phyloP scores from a whole-genome alignment of 495 filamentous ascomycete species.

The Bryoglossum gracile region DNA sequence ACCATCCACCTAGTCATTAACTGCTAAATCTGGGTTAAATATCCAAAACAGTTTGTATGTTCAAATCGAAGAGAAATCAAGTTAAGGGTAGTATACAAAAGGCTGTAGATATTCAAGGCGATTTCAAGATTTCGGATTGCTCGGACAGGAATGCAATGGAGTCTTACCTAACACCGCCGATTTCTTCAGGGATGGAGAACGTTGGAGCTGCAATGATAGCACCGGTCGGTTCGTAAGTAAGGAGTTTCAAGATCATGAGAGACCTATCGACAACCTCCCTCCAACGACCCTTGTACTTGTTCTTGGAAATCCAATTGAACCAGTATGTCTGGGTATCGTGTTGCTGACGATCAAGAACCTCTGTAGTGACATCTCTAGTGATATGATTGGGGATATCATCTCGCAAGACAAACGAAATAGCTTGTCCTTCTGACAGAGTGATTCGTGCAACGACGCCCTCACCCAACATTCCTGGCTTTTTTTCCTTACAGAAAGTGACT shows the following conservation, averaged over 20 bases:
- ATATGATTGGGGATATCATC: constrained; percentile 44
- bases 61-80: too few species aligned
- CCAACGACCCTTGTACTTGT: constrained; percentile 62
- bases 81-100: too few species aligned
- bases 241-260: constrained; percentile 62
- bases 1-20: too few species aligned
- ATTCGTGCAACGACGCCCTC: constrained; percentile 53
- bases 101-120: too few species aligned
- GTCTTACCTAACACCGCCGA: constrained; percentile 52
- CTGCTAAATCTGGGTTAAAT: too few species aligned
- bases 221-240: constrained; percentile 58
- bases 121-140: too few species aligned
- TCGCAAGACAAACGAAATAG: constrained; percentile 58
- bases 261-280: constrained; percentile 60
- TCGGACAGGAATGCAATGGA: too few species aligned
- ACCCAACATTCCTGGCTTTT: constrained; percentile 42
- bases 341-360: constrained; percentile 51
- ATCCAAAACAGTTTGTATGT: too few species aligned
- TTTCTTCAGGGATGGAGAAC: constrained; percentile 65
- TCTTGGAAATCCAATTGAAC: constrained; percentile 63
- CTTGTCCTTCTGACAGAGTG: constrained; percentile 54
- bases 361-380: constrained; percentile 43
- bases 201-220: constrained; percentile 50
- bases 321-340: constrained; percentile 59
- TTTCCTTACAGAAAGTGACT: constrained; percentile 45